Conservation (phyloP, 108 stramenopile species). For the Stephanodiscus triporus region DNA sequence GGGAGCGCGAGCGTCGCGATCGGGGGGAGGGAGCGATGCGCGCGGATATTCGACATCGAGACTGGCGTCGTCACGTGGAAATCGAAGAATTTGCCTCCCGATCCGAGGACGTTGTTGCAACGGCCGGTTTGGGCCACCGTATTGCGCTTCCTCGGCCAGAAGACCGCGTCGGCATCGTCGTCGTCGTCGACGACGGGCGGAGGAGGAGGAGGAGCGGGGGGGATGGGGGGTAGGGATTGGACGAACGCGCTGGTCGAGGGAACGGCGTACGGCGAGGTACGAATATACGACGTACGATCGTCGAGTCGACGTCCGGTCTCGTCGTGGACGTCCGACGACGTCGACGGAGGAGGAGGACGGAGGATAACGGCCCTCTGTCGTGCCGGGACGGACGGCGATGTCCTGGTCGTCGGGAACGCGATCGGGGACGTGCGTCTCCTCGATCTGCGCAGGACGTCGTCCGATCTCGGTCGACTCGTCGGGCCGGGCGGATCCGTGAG, state of each 20-base stretch:
- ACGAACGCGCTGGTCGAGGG: slow-evolving; percentile 67
- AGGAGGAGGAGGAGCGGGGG: no score
- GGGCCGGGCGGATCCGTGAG: slow-evolving; percentile 83
- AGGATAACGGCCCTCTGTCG: slow-evolving; percentile 68
- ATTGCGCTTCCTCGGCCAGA: slow-evolving; percentile 54
- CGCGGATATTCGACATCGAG: slow-evolving; percentile 63
- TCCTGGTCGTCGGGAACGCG: slow-evolving; percentile 68
- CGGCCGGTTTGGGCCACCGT: slow-evolving; percentile 82
- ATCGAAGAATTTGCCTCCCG: slow-evolving; percentile 84
- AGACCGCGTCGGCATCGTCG: slow-evolving; percentile 75
- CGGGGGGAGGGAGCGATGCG: slow-evolving; percentile 80
- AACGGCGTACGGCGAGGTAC: slow-evolving; percentile 82
- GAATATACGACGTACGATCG: slow-evolving; percentile 81
- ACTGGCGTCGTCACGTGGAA: slow-evolving; percentile 74
- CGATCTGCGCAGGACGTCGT: slow-evolving; percentile 61
- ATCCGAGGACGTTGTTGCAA: slow-evolving; percentile 84
- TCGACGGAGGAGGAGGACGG: slow-evolving; percentile 44
- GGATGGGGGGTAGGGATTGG: no score
- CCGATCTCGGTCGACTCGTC: slow-evolving; percentile 59
- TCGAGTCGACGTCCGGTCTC: slow-evolving; percentile 64
- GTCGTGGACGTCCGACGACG: slow-evolving; percentile 59
- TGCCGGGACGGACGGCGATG: slow-evolving; percentile 55
- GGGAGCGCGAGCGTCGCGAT: slow-evolving; percentile 62
- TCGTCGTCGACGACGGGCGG: slow-evolving; percentile 28
- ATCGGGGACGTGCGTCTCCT: slow-evolving; percentile 62